phyloP scores from a whole-genome alignment of 306 rosid species.

The Psophocarpus tetragonolobus region DNA sequence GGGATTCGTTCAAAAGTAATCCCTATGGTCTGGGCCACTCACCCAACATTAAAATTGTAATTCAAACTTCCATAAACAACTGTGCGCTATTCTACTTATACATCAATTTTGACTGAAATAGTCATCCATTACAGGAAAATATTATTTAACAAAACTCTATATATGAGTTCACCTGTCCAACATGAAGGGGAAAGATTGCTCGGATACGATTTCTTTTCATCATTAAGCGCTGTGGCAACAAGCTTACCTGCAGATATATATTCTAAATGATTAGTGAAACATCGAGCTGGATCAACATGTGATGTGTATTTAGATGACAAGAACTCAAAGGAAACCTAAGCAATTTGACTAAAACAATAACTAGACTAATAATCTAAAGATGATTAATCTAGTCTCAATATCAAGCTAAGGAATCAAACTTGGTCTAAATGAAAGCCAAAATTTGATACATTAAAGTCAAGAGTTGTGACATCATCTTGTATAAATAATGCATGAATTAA shows the following conservation, averaged over 20 bases:
- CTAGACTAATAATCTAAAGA: background rate
- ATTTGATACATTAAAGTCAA: background rate
- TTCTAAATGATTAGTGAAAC: slow-evolving; percentile 13
- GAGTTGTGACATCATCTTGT: background rate
- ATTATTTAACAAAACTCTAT: slow-evolving; percentile 32
- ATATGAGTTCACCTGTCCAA: slow-evolving; percentile 34
- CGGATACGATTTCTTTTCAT: slow-evolving; percentile 36
- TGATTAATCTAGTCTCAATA: slow-evolving; percentile 4
- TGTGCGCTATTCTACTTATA: slow-evolving; percentile 4
- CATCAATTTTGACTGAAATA: background rate
- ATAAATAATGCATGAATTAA: background rate
- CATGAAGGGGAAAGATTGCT: slow-evolving; percentile 20
- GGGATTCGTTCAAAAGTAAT: background rate
- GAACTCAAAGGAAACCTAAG: slow-evolving; percentile 1
- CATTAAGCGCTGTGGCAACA: slow-evolving; percentile 42
- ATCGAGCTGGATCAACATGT: background rate
- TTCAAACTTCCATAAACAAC: slow-evolving; percentile 11
- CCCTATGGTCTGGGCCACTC: slow-evolving; percentile 3
- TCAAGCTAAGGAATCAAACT: slow-evolving; percentile 12
- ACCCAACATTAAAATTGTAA: slow-evolving; percentile 12
- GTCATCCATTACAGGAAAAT: slow-evolving; percentile 28
- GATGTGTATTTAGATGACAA: background rate
- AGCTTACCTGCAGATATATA: slow-evolving; percentile 44
- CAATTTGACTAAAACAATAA: background rate
- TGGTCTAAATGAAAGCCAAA: background rate